Base-by-base conservation (phyloP, 495 filamentous ascomycete genomes). In the Hypoxylon fuscum region DNA sequence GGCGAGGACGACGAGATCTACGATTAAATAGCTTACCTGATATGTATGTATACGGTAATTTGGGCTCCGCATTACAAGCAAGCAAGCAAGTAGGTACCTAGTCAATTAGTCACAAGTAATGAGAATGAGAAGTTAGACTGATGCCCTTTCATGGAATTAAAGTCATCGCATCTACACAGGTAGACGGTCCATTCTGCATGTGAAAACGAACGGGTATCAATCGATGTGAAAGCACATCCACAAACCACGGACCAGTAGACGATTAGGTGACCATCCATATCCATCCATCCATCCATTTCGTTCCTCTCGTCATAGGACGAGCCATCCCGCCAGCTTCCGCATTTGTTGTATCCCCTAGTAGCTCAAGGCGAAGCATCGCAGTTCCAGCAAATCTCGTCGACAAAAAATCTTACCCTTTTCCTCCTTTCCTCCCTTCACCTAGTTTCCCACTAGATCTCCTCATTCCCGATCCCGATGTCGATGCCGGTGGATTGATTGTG, bases 1-100 rank as follows among this genome's bases (percentile, higher is more conserved):
- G 72, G 65, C 56, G 76, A 79, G 37, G 83, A 82, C 50, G 80
- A 83, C 12, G 73, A 81, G 20, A 51, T 65, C 23, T 75, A 64
- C 27, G 66, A 72, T 21, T 56, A 49, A 25, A 3, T 44, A 14
- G 25, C 10, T 15, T 23, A 14, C 35, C 11, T 17, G 2, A 27
- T 14, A 40, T 1, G 40, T 23, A 43, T 14, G 31, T 34, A 34
- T n/a, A n/a, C n/a, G n/a, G n/a, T n/a, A n/a, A n/a, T n/a, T n/a
- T n/a, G n/a, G n/a, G n/a, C n/a, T n/a, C n/a, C n/a, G n/a, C n/a
- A n/a, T n/a, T n/a, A n/a, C n/a, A n/a, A n/a, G n/a, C n/a, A n/a
- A n/a, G n/a, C n/a, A n/a, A 27, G 25, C 25, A 27, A 27, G 25
- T 27, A 27, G 3, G 25, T 27, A 27, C 8, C 4, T 27, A 27